These are phyloP conservation scores for Globisporangium lucens DNA, from an alignment of 352 stramenopile genomes.

Conservation along the genomic window DNA sequence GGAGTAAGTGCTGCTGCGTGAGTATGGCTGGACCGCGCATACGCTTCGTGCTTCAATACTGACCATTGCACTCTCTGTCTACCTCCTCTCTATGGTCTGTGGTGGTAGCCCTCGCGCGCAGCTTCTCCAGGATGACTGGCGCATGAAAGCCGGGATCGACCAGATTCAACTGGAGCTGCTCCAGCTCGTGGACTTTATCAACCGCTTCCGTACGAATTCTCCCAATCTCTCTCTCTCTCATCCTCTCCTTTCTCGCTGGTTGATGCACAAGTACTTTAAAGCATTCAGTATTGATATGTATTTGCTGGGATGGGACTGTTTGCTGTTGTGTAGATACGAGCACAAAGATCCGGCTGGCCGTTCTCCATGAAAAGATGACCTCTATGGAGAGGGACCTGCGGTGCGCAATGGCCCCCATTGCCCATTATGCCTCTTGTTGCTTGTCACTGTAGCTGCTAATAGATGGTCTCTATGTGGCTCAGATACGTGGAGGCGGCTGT, in stretches of 20 bases:
- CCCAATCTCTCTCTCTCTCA: neutral
- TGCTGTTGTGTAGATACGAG: slow-evolving; percentile 31
- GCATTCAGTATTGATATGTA: neutral
- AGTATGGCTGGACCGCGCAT: neutral
- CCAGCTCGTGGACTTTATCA: slow-evolving; percentile 60
- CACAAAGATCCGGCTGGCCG: slow-evolving; percentile 33
- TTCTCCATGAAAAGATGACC: slow-evolving; percentile 42
- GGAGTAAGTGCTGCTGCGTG: neutral
- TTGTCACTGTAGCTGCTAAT: neutral
- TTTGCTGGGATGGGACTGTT: neutral
- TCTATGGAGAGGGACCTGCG: slow-evolving; percentile 40
- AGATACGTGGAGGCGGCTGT: slow-evolving; percentile 43
- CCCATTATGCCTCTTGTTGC: neutral
- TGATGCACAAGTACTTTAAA: neutral
- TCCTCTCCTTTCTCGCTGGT: neutral
- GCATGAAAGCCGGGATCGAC: slow-evolving; percentile 41
- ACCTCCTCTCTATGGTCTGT: neutral
- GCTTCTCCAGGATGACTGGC: slow-evolving; percentile 56
- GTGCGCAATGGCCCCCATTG: slow-evolving; percentile 12
- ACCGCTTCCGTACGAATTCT: slow-evolving; percentile 46
- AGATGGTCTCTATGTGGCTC: neutral
- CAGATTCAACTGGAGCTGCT: slow-evolving; percentile 49
- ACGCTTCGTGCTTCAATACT: neutral
- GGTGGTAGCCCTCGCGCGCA: slow-evolving; percentile 19
- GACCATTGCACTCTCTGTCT: neutral